Conservation (phyloP, 495 filamentous ascomycete genomes). For the Trichoderma orchidacearum region DNA sequence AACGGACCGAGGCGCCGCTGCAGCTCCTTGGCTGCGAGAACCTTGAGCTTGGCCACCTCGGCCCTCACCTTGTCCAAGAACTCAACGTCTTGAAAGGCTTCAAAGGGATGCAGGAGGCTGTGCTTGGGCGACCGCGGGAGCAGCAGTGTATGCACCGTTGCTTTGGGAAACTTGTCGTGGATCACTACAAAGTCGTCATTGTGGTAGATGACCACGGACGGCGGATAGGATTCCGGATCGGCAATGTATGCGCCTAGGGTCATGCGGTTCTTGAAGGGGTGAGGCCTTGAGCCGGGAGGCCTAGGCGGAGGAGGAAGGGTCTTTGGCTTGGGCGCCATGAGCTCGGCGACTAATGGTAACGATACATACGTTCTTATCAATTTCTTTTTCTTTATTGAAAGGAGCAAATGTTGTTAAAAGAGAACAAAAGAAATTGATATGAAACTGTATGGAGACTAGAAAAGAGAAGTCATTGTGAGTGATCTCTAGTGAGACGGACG, state of each 20-base stretch:
- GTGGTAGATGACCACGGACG: conserved; percentile 51
- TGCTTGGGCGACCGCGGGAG: conserved; percentile 58
- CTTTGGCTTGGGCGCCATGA: conserved; percentile 2
- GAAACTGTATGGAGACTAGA: not conserved
- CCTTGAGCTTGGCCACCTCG: conserved; percentile 46
- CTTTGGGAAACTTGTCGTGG: conserved; percentile 75
- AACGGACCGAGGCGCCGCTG: conserved; percentile 50
- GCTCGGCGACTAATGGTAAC: not conserved
- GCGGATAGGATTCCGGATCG: conserved; percentile 49
- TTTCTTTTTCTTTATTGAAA: not conserved
- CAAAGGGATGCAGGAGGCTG: conserved; percentile 57
- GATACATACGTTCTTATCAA: not conserved
- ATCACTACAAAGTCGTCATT: conserved; percentile 65
- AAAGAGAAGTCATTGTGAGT: not conserved
- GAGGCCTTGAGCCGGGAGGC: not conserved
- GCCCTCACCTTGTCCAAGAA: conserved; percentile 54
- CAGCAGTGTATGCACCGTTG: conserved; percentile 71
- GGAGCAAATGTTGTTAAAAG: not conserved
- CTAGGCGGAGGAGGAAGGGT: not conserved
- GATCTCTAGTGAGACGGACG: not conserved
- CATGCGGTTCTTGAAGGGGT: conserved; percentile 34
- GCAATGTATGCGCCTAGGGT: conserved; percentile 58
- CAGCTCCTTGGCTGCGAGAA: conserved; percentile 60
- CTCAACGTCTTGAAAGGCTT: conserved; percentile 54
- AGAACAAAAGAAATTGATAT: not conserved